Conservation (phyloP, 2,329 filamentous ascomycete genomes). For the Aspergillus quadrilineatus region DNA sequence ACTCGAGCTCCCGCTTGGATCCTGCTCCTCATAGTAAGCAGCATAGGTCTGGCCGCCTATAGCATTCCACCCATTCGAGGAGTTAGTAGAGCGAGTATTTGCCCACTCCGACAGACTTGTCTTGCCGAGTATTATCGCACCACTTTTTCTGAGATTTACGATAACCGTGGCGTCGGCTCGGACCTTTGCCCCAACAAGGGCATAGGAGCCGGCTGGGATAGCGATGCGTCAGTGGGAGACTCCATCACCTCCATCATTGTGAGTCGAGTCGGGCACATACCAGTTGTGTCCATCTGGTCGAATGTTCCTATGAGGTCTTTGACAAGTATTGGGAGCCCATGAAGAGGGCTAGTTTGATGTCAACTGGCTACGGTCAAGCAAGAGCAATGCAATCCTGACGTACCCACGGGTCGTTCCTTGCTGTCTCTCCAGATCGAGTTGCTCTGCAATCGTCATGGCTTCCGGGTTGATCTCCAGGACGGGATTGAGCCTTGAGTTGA, state of each 20-base stretch:
- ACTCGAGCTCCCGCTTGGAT: conserved; percentile 61
- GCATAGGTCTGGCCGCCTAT: conserved; percentile 62
- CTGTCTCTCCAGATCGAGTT: conserved; percentile 50
- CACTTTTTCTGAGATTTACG: conserved; percentile 59
- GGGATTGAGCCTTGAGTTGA: conserved; percentile 53
- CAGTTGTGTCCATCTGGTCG: conserved; percentile 63
- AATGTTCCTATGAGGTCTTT: conserved; percentile 67
- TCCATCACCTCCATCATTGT: not conserved
- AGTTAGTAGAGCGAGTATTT: conserved; percentile 58
- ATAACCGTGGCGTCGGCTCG: conserved; percentile 59
- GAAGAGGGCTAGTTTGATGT: conserved; percentile 48
- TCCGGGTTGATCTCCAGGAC: conserved; percentile 59
- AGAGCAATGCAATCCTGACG: not conserved
- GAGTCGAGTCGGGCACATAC: conserved; percentile 15
- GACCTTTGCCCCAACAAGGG: conserved; percentile 59
- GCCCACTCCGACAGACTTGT: conserved; percentile 65
- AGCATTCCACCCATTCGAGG: conserved; percentile 62
- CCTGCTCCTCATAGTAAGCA: conserved; percentile 61
- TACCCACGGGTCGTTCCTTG: conserved; percentile 50
- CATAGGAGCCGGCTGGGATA: conserved; percentile 58
- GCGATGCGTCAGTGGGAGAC: not conserved
- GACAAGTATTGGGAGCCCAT: conserved; percentile 65
- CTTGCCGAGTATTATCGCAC: conserved; percentile 66
- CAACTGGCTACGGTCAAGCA: not conserved
- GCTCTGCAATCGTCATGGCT: conserved; percentile 49